Evolutionary conservation across 306 rosid species (phyloP), one percentile per base, ranked within the genome.

Genomic region (Acacia melanoxylon): DNA sequence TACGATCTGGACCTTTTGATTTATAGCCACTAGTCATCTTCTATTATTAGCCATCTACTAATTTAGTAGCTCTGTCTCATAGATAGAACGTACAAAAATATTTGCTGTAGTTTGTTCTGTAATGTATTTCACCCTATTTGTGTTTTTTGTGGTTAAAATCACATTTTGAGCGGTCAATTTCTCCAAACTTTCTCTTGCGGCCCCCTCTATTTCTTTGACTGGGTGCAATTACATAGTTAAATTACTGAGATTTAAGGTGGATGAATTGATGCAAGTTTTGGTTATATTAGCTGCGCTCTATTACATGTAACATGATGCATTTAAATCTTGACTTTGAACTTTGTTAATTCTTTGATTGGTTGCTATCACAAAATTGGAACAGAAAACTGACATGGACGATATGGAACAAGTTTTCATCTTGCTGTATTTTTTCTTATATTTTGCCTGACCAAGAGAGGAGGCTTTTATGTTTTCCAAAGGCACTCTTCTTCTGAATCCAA

Each of bases 21-120:
- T 37, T 65, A 20, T 65, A 65, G 35, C 61, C 73, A 65, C 46
- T 46, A 46, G 81, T 77, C 20, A 65, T 74, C 68, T 75, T 80
- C 85, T 76, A 81, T 63, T 72, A 81, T 81, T 85, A 68, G 76
- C 31, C 33, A 35, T 51, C 54, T 15, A 10, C 41, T 20, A 15
- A 82, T 48, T 27, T 76, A 51, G 58, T 27, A 79, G 37, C 40
- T 5, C 24, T 24, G n/a, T 63, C 69, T 62, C 68, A 19, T 27
- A 27, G 37, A 62, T 13, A 62, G 19, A 63, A 5, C 41, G n/a
- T 2, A 44, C 54, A 33, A 35, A 46, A 48, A 33, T 14, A 19
- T 42, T 52, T 25, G 20, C 42, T 35, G 22, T 48, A 68, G 44
- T 63, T 35, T 40, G 33, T 85, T 80, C 27, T 37, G 54, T 70